phyloP scores from a whole-genome alignment of 2,329 filamentous ascomycete species.

The Gnomoniopsis sp. region DNA sequence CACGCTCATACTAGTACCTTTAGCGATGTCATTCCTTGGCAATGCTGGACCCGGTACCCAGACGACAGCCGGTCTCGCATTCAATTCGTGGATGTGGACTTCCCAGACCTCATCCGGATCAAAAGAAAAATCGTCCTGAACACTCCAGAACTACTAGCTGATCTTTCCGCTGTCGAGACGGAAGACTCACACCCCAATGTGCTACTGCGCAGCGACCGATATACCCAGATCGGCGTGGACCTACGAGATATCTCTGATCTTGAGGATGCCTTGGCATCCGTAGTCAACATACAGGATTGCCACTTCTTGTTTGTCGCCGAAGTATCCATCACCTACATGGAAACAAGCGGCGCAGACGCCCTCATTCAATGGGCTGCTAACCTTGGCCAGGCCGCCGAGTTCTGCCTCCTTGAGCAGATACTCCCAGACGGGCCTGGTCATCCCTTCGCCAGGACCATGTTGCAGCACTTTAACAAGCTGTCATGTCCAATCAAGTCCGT shows the following conservation, averaged over 20 bases:
- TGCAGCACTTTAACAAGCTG: conserved; percentile 77
- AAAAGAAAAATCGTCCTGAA: conserved; percentile 67
- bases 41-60: conserved; percentile 68
- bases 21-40: conserved; percentile 85
- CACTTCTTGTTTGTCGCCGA: conserved; percentile 80
- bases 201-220: conserved; percentile 64
- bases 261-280: conserved; percentile 52
- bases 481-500: conserved; percentile 76
- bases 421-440: conserved; percentile 74
- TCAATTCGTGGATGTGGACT: conserved; percentile 82
- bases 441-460: conserved; percentile 85
- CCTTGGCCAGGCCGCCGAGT: conserved; percentile 68
- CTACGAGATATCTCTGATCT: conserved; percentile 65
- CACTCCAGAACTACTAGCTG: conserved; percentile 55
- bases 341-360: conserved; percentile 65
- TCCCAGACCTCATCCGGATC: conserved; percentile 71
- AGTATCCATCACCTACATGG: conserved; percentile 90
- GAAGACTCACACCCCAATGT: conserved; percentile 35
- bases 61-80: conserved; percentile 47
- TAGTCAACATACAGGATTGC: conserved; percentile 56
- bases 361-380: conserved; percentile 76
- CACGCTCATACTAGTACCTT: not conserved
- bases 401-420: conserved; percentile 84
- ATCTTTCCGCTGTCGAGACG: conserved; percentile 43
- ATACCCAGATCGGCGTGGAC: conserved; percentile 79